Evolutionary conservation across 1,284 basidiomycete species (phyloP), one percentile per base, ranked within the genome.

Genomic region (Rhodotorula mucilaginosa): DNA sequence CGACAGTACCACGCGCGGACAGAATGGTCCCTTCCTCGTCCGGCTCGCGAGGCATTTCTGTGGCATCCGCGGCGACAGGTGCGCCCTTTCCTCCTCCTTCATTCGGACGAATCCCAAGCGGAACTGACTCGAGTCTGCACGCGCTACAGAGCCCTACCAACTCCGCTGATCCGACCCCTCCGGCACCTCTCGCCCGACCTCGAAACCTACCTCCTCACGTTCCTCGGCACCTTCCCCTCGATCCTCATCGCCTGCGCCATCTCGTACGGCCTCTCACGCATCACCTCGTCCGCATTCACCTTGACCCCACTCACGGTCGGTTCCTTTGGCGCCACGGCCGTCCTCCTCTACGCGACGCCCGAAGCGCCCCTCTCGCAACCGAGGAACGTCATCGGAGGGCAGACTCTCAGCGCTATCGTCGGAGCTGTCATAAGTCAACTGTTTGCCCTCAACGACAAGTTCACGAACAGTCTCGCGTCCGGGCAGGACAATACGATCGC

Each of bases 211-310:
- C 47, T 75, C 48, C 57, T 75, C 31, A 60, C 68, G 5, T 72
- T 73, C 46, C 8, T 75, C 31, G 74, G 69, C 34, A 10, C 70
- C 7, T 67, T 75, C 61, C 65, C 61, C 31, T 70, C 69, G 10
- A 75, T 75, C 58, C 69, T 75, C 56, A 48, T 73, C 63, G 68
- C 60, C 19, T 65, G 63, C 51, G 72, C 61, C 49, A 63, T 75
- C 56, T 66, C 68, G 10, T 52, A 57, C 61, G 62, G 58, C 5
- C 68, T 75, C 39, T 57, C 68, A 44, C 18, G 44, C 47, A 58
- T 68, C 15, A 5, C 51, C 10, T 19, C 15, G 21, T 1, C 13
- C 54, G 64, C 65, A 0, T 73, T 73, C 56, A n/a, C 57, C 29
- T 29, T 46, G 21, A 64, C 64, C n/a, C 74, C 71, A 1, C 62